Conservation (phyloP, 176 grass and related monocot genomes). For the Saccharum officinarum region DNA sequence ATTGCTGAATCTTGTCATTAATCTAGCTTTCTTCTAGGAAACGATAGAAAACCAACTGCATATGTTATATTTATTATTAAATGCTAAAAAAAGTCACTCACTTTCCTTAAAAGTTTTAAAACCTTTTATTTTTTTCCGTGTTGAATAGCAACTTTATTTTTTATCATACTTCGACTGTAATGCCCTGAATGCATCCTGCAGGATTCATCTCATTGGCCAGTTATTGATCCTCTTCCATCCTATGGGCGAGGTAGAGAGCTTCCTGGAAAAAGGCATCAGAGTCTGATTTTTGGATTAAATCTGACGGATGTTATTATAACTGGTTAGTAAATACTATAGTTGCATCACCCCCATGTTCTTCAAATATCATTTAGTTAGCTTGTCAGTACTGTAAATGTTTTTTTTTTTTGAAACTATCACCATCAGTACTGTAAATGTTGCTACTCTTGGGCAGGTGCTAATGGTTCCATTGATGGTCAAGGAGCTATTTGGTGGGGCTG, state of each 20-base stretch:
- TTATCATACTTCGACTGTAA: background rate
- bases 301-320: conserved; percentile 91
- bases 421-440: background rate
- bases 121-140: background rate
- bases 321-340: conserved; percentile 46
- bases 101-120: conserved; percentile 3
- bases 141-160: background rate
- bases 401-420: too few relatives aligned
- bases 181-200: conserved; percentile 27
- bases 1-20: background rate
- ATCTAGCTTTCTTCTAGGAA: background rate
- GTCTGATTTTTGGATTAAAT: conserved; percentile 85
- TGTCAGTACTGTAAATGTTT: background rate
- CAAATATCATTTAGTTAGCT: background rate
- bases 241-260: conserved; percentile 91
- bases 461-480: conserved; percentile 96
- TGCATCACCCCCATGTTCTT: conserved; percentile 9
- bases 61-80: background rate
- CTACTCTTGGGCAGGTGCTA: conserved; percentile 56
- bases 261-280: conserved; percentile 81
- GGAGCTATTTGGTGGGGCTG: conserved; percentile 87
- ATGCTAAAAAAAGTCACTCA: background rate
- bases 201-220: conserved; percentile 74
- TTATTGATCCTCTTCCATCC: conserved; percentile 84
- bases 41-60: background rate